These are phyloP conservation scores for Marvania coccoides DNA, from an alignment of 139 green algal genomes.

Conservation along the genomic window DNA sequence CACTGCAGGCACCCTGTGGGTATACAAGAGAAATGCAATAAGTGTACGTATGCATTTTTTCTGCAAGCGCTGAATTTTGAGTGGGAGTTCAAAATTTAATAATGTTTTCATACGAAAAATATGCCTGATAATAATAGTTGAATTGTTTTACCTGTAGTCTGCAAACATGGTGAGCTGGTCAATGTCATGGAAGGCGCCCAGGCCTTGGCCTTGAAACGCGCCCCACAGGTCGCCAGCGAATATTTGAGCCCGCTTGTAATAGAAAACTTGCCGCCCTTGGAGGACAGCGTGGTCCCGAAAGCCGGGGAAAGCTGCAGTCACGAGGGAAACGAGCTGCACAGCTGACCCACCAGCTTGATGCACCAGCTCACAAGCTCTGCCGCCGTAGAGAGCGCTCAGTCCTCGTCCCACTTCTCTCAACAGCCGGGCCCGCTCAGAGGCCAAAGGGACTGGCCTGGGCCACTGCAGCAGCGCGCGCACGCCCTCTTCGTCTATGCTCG, in stretches of 20 bases:
- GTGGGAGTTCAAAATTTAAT: too few relatives aligned
- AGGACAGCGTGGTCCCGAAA: slow-evolving; percentile 82
- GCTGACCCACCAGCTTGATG: slow-evolving; percentile 50
- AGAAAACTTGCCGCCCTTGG: slow-evolving; percentile 70
- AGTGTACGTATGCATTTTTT: too few relatives aligned
- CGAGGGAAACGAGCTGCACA: slow-evolving; percentile 56
- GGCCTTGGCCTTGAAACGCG: slow-evolving; percentile 60
- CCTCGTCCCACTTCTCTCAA: slow-evolving; percentile 59
- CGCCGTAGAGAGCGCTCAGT: slow-evolving; percentile 52
- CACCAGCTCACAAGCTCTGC: slow-evolving; percentile 60
- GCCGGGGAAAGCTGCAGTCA: slow-evolving; percentile 61
- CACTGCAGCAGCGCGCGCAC: slow-evolving; percentile 51
- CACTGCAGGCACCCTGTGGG: slow-evolving; percentile 57
- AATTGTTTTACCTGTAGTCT: too few relatives aligned
- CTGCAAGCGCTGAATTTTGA: too few relatives aligned
- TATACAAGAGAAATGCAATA: neutral
- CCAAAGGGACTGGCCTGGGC: slow-evolving; percentile 52
- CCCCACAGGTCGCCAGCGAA: slow-evolving; percentile 89
- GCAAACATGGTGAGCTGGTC: slow-evolving; percentile 88
- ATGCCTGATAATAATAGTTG: too few relatives aligned
- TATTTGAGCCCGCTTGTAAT: slow-evolving; percentile 96
- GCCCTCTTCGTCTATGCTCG: slow-evolving; percentile 13
- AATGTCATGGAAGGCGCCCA: slow-evolving; percentile 76
- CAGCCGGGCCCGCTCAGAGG: slow-evolving; percentile 76
- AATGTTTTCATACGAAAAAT: too few relatives aligned